Percentiles rank a stretch among this genome's conserved stretches.
Evolutionary conservation across 352 stramenopile species (phyloP).

Genomic region (Elongisporangium undulatum): DNA sequence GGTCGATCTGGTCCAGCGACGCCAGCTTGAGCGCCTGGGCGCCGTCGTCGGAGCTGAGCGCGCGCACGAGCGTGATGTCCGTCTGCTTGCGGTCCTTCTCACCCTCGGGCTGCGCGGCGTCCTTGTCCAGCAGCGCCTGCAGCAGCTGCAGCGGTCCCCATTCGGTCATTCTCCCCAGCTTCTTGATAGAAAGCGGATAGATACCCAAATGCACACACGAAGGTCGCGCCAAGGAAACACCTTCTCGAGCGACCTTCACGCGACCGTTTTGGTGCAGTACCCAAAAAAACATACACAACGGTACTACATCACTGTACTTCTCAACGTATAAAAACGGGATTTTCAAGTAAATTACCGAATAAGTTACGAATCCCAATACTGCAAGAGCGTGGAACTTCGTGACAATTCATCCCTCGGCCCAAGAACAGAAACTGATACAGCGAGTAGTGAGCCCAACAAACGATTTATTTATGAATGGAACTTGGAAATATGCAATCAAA

Average conservation of each 20-base stretch:
- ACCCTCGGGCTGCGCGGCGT: constrained; percentile 12
- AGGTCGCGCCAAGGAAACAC: background rate
- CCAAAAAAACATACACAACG: background rate
- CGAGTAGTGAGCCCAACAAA: too few species aligned
- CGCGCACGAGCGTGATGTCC: constrained; percentile 37
- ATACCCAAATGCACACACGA: background rate
- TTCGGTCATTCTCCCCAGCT: constrained; percentile 1
- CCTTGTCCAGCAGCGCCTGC: constrained; percentile 22
- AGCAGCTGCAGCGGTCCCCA: constrained; percentile 62
- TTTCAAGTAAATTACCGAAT: background rate
- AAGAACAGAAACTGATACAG: too few species aligned
- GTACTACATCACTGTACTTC: background rate
- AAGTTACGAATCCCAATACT: too few species aligned
- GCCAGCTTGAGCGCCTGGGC: constrained; percentile 32
- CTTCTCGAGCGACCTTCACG: background rate
- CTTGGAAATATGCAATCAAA: too few species aligned
- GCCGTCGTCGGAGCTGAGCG: constrained; percentile 43
- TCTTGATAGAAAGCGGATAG: background rate
- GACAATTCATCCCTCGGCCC: too few species aligned
- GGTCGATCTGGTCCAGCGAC: constrained; percentile 56
- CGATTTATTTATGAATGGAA: too few species aligned
- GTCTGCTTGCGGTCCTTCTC: constrained; percentile 39
- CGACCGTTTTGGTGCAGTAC: background rate
- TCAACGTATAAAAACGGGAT: background rate
- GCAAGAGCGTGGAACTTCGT: too few species aligned